Conservation (phyloP, 2,329 filamentous ascomycete genomes). For the Colletotrichum godetiae region DNA sequence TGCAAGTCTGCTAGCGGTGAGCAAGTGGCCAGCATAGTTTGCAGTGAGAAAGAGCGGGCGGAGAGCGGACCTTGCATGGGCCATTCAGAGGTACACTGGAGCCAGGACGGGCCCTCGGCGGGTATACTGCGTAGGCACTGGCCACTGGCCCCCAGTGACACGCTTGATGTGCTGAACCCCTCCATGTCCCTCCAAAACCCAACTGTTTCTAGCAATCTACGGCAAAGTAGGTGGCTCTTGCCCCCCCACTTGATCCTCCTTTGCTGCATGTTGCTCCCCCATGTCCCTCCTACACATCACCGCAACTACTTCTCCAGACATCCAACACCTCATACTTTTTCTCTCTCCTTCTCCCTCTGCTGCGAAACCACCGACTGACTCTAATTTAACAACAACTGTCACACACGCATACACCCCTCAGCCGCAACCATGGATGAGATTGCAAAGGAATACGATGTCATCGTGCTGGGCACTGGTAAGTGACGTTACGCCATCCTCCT, state of each 20-base stretch:
- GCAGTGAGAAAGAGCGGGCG: conserved; percentile 19
- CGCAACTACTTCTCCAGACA: conserved; percentile 34
- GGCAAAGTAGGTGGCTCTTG: conserved; percentile 26
- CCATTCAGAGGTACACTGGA: conserved; percentile 28
- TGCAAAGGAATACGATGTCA: conserved; percentile 97
- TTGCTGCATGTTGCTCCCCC: conserved; percentile 34
- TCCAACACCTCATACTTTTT: conserved; percentile 19
- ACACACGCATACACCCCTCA: conserved; percentile 34
- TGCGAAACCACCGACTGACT: conserved; percentile 25
- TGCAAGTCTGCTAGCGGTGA: conserved; percentile 31
- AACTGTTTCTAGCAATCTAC: conserved; percentile 23
- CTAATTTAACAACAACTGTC: background rate
- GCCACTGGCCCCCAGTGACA: conserved; percentile 33
- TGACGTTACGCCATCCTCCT: conserved; percentile 48
- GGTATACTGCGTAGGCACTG: conserved; percentile 16
- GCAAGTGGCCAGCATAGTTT: conserved; percentile 24
- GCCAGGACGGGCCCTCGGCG: conserved; percentile 25
- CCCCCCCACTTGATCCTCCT: conserved; percentile 28
- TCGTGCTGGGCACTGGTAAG: conserved; percentile 95
- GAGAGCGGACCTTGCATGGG: conserved; percentile 29
- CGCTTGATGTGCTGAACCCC: conserved; percentile 33
- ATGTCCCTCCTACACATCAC: conserved; percentile 28
- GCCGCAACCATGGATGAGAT: conserved; percentile 89
- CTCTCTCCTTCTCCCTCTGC: conserved; percentile 20
- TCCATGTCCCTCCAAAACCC: conserved; percentile 22